A percentile compares a stretch with the other conserved stretches of the same genome.
Evolutionary conservation across 2,329 filamentous ascomycete species (phyloP).

Genomic region (Epichloe aotearoae): DNA sequence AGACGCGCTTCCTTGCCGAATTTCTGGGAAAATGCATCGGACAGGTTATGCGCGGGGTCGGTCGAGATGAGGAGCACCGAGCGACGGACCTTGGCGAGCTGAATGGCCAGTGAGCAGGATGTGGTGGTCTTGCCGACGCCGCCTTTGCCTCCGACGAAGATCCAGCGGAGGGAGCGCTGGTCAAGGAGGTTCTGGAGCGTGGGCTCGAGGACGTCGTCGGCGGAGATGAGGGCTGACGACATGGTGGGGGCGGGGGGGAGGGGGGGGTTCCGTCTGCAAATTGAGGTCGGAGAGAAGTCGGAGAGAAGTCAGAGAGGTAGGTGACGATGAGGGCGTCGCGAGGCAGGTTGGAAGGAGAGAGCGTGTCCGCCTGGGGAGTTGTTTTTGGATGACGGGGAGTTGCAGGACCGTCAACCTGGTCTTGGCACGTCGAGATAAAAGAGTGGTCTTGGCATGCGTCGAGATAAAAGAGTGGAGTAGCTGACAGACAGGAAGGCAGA

Average conservation of each 20-base stretch:
- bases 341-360: neutral
- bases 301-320: neutral
- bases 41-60: constrained; percentile 94
- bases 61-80: constrained; percentile 96
- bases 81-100: constrained; percentile 88
- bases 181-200: constrained; percentile 89
- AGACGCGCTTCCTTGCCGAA: constrained; percentile 97
- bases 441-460: too few relatives aligned
- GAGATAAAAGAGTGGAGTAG: too few relatives aligned
- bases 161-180: constrained; percentile 92
- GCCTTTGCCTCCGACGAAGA: constrained; percentile 97
- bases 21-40: constrained; percentile 96
- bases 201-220: constrained; percentile 72
- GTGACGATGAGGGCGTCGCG: neutral
- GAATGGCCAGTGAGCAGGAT: constrained; percentile 94
- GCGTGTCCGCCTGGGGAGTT: neutral
- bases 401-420: too few relatives aligned
- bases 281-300: neutral
- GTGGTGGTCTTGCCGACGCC: constrained; percentile 99
- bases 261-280: neutral
- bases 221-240: constrained; percentile 28
- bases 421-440: too few relatives aligned
- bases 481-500: too few relatives aligned
- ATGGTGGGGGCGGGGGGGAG: constrained; percentile 12
- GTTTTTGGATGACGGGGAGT: too few relatives aligned